These are phyloP conservation scores for Orbilia ellipsospora DNA, from an alignment of 2,329 filamentous ascomycete species.

Conservation along the genomic window DNA sequence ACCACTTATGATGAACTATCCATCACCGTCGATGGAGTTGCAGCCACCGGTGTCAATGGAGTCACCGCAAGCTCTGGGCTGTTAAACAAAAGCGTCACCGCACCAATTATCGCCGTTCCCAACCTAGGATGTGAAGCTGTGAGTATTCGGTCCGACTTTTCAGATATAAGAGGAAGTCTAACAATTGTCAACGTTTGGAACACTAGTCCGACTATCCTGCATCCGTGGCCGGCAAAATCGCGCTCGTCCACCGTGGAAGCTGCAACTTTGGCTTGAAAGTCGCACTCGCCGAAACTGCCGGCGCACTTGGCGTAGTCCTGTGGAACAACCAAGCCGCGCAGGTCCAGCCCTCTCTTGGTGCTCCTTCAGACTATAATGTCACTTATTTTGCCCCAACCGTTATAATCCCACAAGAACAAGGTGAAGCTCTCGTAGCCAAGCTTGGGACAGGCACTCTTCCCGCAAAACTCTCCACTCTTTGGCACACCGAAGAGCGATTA, in stretches of 20 bases:
- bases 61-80: conserved; percentile 64
- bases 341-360: conserved; percentile 60
- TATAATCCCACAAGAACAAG: conserved; percentile 55
- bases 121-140: conserved; percentile 68
- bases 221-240: conserved; percentile 68
- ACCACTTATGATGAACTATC: conserved; percentile 35
- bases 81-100: conserved; percentile 65
- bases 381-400: conserved; percentile 54
- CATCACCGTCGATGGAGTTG: conserved; percentile 22
- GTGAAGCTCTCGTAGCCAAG: conserved; percentile 48
- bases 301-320: conserved; percentile 65
- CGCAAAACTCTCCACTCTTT: conserved; percentile 64
- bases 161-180: neutral
- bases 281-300: conserved; percentile 68
- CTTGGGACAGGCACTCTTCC: conserved; percentile 56
- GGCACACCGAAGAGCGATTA: conserved; percentile 65
- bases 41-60: conserved; percentile 21
- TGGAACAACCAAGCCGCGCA: conserved; percentile 48
- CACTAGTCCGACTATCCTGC: conserved; percentile 67
- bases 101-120: conserved; percentile 65
- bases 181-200: neutral
- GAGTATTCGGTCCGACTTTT: conserved; percentile 40
- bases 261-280: conserved; percentile 72
- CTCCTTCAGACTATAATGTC: conserved; percentile 62
- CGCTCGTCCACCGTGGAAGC: conserved; percentile 70